phyloP scores from a whole-genome alignment of 176 grass and related monocot genomes.

The Tuctoria greenei region DNA sequence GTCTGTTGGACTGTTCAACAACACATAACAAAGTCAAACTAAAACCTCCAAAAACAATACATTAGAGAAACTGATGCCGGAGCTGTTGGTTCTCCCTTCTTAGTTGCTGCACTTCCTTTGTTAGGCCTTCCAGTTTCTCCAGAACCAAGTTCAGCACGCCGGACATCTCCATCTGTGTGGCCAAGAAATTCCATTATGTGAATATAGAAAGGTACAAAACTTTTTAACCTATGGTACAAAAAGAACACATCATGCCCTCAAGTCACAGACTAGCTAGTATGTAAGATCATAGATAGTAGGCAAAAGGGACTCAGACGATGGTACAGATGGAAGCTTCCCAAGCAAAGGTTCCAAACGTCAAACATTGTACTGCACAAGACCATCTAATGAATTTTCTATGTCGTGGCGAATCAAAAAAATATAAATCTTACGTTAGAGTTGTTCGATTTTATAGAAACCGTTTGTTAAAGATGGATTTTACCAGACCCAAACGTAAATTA shows the following conservation, averaged over 20 bases:
- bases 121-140: conserved; percentile 79
- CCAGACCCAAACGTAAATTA: no score
- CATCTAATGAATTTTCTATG: neutral
- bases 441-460: no score
- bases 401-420: no score
- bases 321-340: neutral
- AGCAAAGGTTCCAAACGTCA: neutral
- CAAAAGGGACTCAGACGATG: neutral
- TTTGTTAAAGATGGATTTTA: no score
- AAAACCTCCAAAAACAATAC: neutral
- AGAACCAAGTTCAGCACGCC: conserved; percentile 62
- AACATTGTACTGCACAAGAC: neutral
- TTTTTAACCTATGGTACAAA: neutral
- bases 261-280: neutral
- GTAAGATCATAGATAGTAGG: neutral
- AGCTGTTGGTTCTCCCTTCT: conserved; percentile 93
- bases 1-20: neutral
- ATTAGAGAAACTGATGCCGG: conserved; percentile 58
- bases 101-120: conserved; percentile 83
- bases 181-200: conserved; percentile 12
- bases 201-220: conserved; percentile 18
- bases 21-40: neutral
- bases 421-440: no score
- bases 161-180: conserved; percentile 64
- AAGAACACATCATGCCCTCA: neutral